Conservation (phyloP, 1,284 basidiomycete genomes). For the Cryptococcus sp. region DNA sequence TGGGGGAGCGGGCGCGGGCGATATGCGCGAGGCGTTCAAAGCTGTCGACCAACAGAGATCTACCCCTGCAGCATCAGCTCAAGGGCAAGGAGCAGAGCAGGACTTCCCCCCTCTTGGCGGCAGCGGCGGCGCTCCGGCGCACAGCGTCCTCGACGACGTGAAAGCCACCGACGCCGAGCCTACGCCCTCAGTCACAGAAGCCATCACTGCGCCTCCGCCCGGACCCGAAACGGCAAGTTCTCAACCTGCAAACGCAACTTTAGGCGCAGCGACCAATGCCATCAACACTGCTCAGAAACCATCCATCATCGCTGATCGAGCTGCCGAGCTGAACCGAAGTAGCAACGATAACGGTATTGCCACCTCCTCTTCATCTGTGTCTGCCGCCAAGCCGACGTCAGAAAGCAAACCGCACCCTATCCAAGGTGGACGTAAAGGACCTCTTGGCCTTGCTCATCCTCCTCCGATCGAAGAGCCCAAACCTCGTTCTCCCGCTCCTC, state of each 20-base stretch:
- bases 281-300: background rate
- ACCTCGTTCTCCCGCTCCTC: constrained; percentile 6
- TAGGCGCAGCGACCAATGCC: background rate
- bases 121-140: constrained; percentile 10
- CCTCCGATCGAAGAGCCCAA: constrained; percentile 27
- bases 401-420: constrained; percentile 37
- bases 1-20: constrained; percentile 21
- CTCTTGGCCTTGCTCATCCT: constrained; percentile 40
- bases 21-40: constrained; percentile 31
- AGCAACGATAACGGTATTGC: too few relatives aligned
- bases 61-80: background rate
- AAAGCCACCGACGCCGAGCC: constrained; percentile 3
- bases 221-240: constrained; percentile 8
- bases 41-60: constrained; percentile 17
- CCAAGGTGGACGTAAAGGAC: constrained; percentile 39
- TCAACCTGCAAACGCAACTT: constrained; percentile 3
- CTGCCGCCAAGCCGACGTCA: background rate
- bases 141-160: constrained; percentile 8
- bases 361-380: background rate
- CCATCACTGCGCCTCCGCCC: constrained; percentile 12
- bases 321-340: constrained; percentile 3
- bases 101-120: constrained; percentile 24
- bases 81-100: background rate
- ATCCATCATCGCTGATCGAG: constrained; percentile 12
- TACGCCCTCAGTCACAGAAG: constrained; percentile 3